Base-by-base conservation (phyloP, 305 asterid genomes). In the Fraxinus baroniana region DNA sequence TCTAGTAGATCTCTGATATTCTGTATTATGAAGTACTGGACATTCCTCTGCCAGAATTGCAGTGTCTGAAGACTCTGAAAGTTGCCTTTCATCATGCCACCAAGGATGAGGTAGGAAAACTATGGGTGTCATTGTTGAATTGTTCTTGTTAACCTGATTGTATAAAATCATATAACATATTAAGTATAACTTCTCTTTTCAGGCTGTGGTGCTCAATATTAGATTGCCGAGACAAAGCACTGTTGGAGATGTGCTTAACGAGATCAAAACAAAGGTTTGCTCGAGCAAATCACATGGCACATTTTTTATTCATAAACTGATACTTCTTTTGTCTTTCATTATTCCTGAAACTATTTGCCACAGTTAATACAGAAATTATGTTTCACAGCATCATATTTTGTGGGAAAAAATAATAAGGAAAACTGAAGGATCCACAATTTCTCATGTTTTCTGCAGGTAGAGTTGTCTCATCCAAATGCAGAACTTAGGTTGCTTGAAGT, bases 401-500 rank as follows among this genome's bases (percentile, higher is more conserved):
- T 39, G 49, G 44, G 44, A 8, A 39, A 41, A 30, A 12, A 24
- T 9, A 28, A 28, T 28, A 70, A 26, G 9, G 75, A 70, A 68
- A 70, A 70, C 75, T 30, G 75, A 30, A 39, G 30, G 41, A 24
- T 76, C 22, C 78, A 80, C 22, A 36, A 37, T 13, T 35, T 86
- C 86, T 86, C 77, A 86, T 81, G 7, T 86, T 36, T 15, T 81
- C 57, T 81, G 78, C 88, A 95, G 99, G 98, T 93, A 78, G 98
- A 96, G 84, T 87, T 96, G 90, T 94, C 99, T 86, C 95, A 96
- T 84, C 93, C 96, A 82, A 90, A 87, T 92, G 98, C 98, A 24
- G 98, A 96, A 83, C 99, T 96, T 84, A 91, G 99, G 91, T 83
- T 96, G 92, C 98, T 96, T 36, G 98, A 94, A 87, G 98, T 96